These are phyloP conservation scores for Pilaira anomala DNA, from an alignment of 192 early-diverging fungal genomes.

Conservation along the genomic window DNA sequence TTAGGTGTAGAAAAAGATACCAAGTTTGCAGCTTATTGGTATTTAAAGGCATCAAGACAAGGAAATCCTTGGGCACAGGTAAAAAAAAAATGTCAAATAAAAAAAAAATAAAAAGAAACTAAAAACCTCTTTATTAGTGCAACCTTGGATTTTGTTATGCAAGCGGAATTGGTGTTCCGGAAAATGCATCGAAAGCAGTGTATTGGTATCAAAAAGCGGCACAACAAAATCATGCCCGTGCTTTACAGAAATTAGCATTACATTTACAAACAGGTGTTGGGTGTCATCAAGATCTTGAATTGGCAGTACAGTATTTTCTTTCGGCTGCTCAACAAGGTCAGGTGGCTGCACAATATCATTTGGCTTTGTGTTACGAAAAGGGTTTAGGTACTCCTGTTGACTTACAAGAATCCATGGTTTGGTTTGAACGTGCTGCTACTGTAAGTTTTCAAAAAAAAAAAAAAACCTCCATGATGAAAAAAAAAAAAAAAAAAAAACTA, in stretches of 20 bases:
- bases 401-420: constrained; percentile 27
- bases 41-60: constrained; percentile 63
- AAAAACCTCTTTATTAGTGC: constrained; percentile 31
- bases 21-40: constrained; percentile 60
- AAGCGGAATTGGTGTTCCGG: constrained; percentile 70
- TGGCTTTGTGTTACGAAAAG: constrained; percentile 51
- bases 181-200: constrained; percentile 49
- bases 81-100: no score
- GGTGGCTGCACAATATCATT: constrained; percentile 47
- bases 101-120: no score
- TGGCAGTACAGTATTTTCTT: constrained; percentile 57
- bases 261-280: constrained; percentile 53
- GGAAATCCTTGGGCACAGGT: constrained; percentile 76
- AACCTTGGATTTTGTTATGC: constrained; percentile 79
- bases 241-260: constrained; percentile 53
- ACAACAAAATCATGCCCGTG: constrained; percentile 59
- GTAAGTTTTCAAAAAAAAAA: constrained; percentile 2
- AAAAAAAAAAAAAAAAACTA: neutral
- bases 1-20: constrained; percentile 55
- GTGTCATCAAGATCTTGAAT: constrained; percentile 38
- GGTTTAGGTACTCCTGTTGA: constrained; percentile 36
- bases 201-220: constrained; percentile 63
- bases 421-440: constrained; percentile 23
- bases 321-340: constrained; percentile 66
- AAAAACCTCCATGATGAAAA: neutral